Conservation (phyloP, 169 alveolate genomes). For the Plasmodium blacklocki region DNA sequence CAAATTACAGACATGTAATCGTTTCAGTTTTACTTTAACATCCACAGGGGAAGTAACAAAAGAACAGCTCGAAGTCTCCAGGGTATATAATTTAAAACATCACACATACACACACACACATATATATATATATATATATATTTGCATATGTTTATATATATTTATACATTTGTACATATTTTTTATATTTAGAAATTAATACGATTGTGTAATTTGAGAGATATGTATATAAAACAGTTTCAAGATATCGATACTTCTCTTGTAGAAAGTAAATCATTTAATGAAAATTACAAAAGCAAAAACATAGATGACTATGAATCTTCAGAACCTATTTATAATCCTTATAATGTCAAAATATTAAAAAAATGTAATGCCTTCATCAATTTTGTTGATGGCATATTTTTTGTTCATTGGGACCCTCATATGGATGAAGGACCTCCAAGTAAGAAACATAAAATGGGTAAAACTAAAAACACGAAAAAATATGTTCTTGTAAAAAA, state of each 20-base stretch:
- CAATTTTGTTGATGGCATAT: conserved; percentile 62
- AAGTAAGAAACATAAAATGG: conserved; percentile 11
- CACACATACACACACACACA: too few relatives aligned
- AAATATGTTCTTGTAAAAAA: neutral
- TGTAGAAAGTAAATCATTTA: neutral
- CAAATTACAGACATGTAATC: conserved; percentile 21
- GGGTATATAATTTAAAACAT: conserved; percentile 6
- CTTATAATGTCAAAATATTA: conserved; percentile 37
- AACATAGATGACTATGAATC: conserved; percentile 6
- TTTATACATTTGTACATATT: neutral
- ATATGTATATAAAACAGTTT: conserved; percentile 25
- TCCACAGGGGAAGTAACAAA: conserved; percentile 31
- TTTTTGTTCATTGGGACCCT: conserved; percentile 67
- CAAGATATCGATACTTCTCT: conserved; percentile 40
- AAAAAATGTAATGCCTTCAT: conserved; percentile 62
- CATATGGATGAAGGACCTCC: conserved; percentile 30
- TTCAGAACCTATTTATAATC: conserved; percentile 49
- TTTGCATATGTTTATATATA: neutral
- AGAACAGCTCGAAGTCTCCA: conserved; percentile 52
- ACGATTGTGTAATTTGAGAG: conserved; percentile 39
- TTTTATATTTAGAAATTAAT: conserved; percentile 11
- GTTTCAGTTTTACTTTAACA: conserved; percentile 52
- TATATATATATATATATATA: conserved; percentile 6
- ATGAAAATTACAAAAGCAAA: conserved; percentile 1
- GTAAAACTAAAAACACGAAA: neutral